A percentile compares a stretch with the other conserved stretches of the same genome.
These are phyloP conservation scores for Fragilaria crotonensis DNA, from an alignment of 108 stramenopile genomes.

Conservation along the genomic window DNA sequence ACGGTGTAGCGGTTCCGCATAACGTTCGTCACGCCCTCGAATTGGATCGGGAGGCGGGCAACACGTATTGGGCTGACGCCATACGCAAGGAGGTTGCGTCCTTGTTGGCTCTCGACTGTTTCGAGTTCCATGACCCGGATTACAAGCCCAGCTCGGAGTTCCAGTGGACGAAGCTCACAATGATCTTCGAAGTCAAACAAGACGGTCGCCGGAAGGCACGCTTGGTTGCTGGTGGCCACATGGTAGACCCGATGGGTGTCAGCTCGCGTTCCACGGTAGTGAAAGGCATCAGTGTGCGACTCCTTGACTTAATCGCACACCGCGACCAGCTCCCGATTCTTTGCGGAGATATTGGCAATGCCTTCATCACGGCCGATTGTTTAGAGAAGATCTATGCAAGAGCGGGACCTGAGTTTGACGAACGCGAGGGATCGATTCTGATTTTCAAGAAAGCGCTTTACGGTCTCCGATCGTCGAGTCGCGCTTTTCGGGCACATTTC, in stretches of 20 bases:
- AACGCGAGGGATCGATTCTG: neutral
- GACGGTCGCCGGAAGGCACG: constrained; percentile 14
- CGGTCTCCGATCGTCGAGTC: no score
- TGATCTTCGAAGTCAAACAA: constrained; percentile 21
- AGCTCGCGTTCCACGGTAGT: neutral
- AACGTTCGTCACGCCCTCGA: constrained; percentile 16
- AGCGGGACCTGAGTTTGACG: constrained; percentile 2
- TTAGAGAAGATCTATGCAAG: neutral
- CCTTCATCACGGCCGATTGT: neutral
- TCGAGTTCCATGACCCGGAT: neutral
- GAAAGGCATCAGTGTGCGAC: neutral
- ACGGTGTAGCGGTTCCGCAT: constrained; percentile 6
- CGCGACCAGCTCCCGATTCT: no score
- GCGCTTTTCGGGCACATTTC: no score
- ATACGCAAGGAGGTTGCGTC: constrained; percentile 20
- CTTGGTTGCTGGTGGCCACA: constrained; percentile 19
- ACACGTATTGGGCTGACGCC: constrained; percentile 1
- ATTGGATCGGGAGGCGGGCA: constrained; percentile 19
- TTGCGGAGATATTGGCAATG: constrained; percentile 3
- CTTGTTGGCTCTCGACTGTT: neutral
- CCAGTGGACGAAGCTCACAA: neutral
- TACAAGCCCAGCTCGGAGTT: neutral
- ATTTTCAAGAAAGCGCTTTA: constrained; percentile 3
- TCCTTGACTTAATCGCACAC: neutral
- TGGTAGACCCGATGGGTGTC: neutral